Conservation (phyloP, 2,329 filamentous ascomycete species). For the Sporothrix schenckii region DNA sequence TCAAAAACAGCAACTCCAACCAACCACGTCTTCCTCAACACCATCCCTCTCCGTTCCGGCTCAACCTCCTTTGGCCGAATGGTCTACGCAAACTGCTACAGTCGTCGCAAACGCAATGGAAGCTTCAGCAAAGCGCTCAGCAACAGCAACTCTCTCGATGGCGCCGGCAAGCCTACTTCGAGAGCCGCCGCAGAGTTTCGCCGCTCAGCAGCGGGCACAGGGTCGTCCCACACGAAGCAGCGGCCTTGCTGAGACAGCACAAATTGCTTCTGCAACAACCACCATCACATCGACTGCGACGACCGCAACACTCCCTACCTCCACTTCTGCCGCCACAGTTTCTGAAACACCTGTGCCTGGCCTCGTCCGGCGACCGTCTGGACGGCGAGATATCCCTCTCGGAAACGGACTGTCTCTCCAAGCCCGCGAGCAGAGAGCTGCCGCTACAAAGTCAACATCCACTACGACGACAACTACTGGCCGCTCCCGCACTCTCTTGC, state of each 20-base stretch:
- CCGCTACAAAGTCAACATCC: constrained; percentile 16
- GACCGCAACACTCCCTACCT: neutral
- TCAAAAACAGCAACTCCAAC: constrained; percentile 2
- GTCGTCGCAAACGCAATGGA: constrained; percentile 33
- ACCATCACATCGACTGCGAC: neutral
- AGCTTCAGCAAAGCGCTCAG: constrained; percentile 40
- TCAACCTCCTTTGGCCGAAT: constrained; percentile 36
- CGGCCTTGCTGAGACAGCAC: constrained; percentile 11
- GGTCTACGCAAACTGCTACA: constrained; percentile 30
- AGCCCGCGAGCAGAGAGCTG: constrained; percentile 35
- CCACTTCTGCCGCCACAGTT: neutral
- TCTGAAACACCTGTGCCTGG: neutral
- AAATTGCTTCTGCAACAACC: constrained; percentile 1
- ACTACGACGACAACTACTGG: neutral
- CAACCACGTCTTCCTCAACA: constrained; percentile 9
- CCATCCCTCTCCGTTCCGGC: constrained; percentile 2
- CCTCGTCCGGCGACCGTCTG: constrained; percentile 29
- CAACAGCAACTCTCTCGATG: constrained; percentile 40
- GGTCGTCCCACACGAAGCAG: constrained; percentile 46
- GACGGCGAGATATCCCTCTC: constrained; percentile 34
- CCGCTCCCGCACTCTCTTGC: constrained; percentile 33
- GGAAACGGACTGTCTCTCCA: constrained; percentile 35
- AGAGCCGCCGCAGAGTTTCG: constrained; percentile 65
- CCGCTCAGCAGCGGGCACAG: constrained; percentile 65
- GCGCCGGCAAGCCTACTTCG: constrained; percentile 47